Conservation (phyloP, 345 rosid genomes). For the Populus simonii region DNA sequence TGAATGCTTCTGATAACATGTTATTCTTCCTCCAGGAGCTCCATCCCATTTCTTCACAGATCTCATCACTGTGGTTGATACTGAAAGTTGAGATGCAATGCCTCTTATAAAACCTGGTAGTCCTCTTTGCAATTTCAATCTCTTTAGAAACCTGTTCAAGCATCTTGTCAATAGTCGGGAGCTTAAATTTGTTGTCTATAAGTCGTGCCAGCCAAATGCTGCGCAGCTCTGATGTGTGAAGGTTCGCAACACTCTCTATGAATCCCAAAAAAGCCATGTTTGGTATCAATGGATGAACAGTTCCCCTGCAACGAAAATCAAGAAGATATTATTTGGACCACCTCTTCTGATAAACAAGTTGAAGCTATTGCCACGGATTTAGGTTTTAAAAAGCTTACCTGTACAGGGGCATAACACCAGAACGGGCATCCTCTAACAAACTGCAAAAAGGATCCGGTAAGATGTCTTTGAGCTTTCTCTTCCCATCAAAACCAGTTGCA, state of each 20-base stretch:
- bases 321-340: background rate
- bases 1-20: constrained; percentile 66
- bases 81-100: constrained; percentile 90
- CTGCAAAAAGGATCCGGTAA: constrained; percentile 73
- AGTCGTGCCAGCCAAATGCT: constrained; percentile 68
- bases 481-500: constrained; percentile 83
- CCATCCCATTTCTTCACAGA: constrained; percentile 84
- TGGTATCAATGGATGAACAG: constrained; percentile 77
- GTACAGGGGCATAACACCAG: constrained; percentile 69
- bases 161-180: constrained; percentile 69
- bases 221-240: constrained; percentile 77
- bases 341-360: background rate
- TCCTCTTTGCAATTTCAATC: constrained; percentile 52
- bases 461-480: constrained; percentile 67
- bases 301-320: constrained; percentile 46
- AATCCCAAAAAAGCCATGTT: constrained; percentile 78
- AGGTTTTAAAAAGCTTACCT: constrained; percentile 35
- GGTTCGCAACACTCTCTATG: constrained; percentile 69
- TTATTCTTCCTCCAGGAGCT: constrained; percentile 62
- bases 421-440: constrained; percentile 46
- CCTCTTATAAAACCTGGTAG: constrained; percentile 72
- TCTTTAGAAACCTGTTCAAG: constrained; percentile 50
- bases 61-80: constrained; percentile 76
- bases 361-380: background rate
- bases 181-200: constrained; percentile 50